Percentiles rank a stretch among this genome's conserved stretches.
Evolutionary conservation across 2,329 filamentous ascomycete genomes (phyloP).

Genomic region (Pseudogymnoascus verrucosus): DNA sequence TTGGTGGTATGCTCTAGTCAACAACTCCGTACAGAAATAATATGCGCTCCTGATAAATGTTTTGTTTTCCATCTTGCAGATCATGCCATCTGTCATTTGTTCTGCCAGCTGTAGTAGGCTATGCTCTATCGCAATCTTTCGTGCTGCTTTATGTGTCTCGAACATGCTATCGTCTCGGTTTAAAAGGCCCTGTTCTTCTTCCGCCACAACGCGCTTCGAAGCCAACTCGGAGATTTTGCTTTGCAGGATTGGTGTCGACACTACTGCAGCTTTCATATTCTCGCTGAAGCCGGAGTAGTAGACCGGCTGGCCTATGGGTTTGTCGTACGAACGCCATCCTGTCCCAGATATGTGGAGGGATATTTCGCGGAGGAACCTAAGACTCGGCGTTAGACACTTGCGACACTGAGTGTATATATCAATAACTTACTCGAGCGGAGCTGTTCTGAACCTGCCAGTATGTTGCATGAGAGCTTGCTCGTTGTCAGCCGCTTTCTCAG

Average conservation of each 20-base stretch:
- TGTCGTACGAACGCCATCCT: slow-evolving; percentile 92
- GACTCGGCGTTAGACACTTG: not conserved
- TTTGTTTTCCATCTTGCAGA: slow-evolving; percentile 97
- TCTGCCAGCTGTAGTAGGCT: slow-evolving; percentile 75
- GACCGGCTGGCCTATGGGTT: slow-evolving; percentile 81
- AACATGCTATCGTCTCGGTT: slow-evolving; percentile 48
- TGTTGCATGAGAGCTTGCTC: slow-evolving; percentile 70
- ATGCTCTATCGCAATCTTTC: slow-evolving; percentile 58
- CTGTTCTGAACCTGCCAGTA: slow-evolving; percentile 76
- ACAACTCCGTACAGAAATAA: slow-evolving; percentile 76
- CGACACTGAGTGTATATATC: not conserved
- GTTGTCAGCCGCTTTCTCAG: slow-evolving; percentile 36
- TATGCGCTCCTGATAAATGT: slow-evolving; percentile 87
- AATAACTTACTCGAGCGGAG: slow-evolving; percentile 48
- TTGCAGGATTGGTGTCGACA: slow-evolving; percentile 68
- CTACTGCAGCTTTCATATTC: slow-evolving; percentile 72
- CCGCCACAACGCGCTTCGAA: slow-evolving; percentile 62
- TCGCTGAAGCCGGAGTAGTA: slow-evolving; percentile 91
- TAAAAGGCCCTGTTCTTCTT: slow-evolving; percentile 67
- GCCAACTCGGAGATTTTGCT: slow-evolving; percentile 70
- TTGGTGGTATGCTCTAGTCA: slow-evolving; percentile 92
- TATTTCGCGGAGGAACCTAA: slow-evolving; percentile 83
- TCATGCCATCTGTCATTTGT: slow-evolving; percentile 87
- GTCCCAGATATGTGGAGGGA: slow-evolving; percentile 87
- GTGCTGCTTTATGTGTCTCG: slow-evolving; percentile 42